Conservation (phyloP, 768 basidiomycete genomes). For the Leccinum incarnatum region DNA sequence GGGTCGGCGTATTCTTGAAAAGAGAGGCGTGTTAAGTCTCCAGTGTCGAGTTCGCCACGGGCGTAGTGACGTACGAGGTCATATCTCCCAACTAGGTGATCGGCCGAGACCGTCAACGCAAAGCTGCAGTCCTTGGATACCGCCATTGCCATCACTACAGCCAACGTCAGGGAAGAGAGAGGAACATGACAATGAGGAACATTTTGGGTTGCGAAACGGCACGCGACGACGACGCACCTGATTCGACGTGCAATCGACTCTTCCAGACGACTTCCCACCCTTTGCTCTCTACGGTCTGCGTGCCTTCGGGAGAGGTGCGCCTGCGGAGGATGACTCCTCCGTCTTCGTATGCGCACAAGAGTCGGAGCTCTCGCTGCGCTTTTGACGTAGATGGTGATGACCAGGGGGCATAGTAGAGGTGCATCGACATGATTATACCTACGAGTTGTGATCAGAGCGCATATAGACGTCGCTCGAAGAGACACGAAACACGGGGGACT, state of each 20-base stretch:
- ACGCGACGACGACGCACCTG: slow-evolving; percentile 45
- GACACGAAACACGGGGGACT: not conserved
- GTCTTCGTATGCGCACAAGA: slow-evolving; percentile 82
- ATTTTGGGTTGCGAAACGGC: too few relatives aligned
- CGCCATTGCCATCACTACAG: slow-evolving; percentile 77
- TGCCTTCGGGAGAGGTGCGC: slow-evolving; percentile 39
- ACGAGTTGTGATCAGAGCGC: slow-evolving; percentile 43
- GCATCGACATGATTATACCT: slow-evolving; percentile 91
- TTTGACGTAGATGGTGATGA: slow-evolving; percentile 33
- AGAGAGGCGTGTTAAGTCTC: not conserved
- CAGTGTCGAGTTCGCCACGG: not conserved
- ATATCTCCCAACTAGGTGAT: slow-evolving; percentile 70
- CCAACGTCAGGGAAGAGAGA: not conserved
- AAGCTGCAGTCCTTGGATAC: not conserved
- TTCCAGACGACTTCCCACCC: slow-evolving; percentile 77
- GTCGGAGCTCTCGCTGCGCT: slow-evolving; percentile 43
- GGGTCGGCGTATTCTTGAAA: slow-evolving; percentile 7
- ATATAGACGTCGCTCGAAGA: slow-evolving; percentile 45
- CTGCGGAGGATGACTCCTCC: slow-evolving; percentile 75
- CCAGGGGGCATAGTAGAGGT: slow-evolving; percentile 47
- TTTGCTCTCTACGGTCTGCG: slow-evolving; percentile 55
- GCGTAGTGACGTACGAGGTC: slow-evolving; percentile 41
- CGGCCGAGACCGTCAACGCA: slow-evolving; percentile 39
- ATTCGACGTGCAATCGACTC: slow-evolving; percentile 64
- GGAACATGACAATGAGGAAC: not conserved